Evolutionary conservation across 2,329 filamentous ascomycete species (phyloP), one percentile per base, ranked within the genome.

Genomic region (Cordyceps cateniannulata): DNA sequence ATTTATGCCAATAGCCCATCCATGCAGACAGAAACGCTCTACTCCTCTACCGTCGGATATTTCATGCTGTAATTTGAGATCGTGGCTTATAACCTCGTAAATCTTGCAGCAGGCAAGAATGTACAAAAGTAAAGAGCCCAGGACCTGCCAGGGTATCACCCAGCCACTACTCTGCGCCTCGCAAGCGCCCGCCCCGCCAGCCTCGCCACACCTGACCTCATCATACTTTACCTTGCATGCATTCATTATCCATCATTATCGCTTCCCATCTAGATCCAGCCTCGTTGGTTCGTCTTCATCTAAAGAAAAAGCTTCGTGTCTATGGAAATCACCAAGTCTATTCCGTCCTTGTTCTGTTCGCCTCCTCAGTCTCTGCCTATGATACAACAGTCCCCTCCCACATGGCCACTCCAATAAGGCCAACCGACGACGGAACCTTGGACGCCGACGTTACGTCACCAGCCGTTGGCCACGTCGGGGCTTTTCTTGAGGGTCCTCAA

Each of bases 401-500:
- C 14, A 60, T 60, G 58, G 58, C 58, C 24, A 24, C 58, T 6
- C 58, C 58, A 5, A n/a, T 42, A 24, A 54, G 50, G 58, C 58
- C 50, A 42, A 60, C 50, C 14, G 58, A 60, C 29, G 58, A 60
- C 16, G 58, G 58, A 35, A 60, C 58, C 20, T 42, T 60, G n/a
- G 32, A 54, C 14, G 42, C 18, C 29, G 58, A 60, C 12, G 24
- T 54, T 22, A 22, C 51, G 29, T 55, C 58, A 38, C 51, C 58
- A 18, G 40, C 42, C 42, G 32, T 32, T 16, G 47, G 25, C 24
- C 58, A 60, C 49, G 32, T 48, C 5, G 51, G 40, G 7, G 48
- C 50, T 10, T 60, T 60, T 40, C 58, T 54, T 9, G 42, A 48
- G 5, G 8, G 14, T 24, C 3, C 25, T 3, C 25, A 48, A 9